These are phyloP conservation scores for Capsella bursapastoris DNA, from an alignment of 345 rosid species.

Conservation along the genomic window DNA sequence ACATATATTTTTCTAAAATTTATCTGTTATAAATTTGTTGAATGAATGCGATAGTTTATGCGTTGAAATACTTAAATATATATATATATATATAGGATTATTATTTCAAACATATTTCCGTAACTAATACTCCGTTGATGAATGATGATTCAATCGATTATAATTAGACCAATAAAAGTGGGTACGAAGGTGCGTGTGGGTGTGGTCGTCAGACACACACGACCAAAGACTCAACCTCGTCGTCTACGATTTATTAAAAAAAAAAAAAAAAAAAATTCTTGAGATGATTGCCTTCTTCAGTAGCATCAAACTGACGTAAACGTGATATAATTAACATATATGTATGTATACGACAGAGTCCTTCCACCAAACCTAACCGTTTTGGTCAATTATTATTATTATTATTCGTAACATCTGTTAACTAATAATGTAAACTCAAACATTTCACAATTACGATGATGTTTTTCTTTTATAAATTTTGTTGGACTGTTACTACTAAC, in stretches of 20 bases:
- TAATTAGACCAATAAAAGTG: no score
- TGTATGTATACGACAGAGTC: slow-evolving; percentile 13
- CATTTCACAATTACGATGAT: neutral
- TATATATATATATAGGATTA: no score
- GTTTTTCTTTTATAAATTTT: neutral
- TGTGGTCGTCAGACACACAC: slow-evolving; percentile 12
- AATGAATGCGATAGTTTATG: neutral
- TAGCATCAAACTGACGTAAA: slow-evolving; percentile 17
- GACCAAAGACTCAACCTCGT: slow-evolving; percentile 32
- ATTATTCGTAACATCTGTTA: slow-evolving; percentile 22
- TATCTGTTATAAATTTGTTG: neutral
- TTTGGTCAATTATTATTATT: slow-evolving; percentile 9
- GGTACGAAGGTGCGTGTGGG: slow-evolving; percentile 2
- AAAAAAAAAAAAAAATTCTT: neutral
- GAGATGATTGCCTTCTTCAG: neutral
- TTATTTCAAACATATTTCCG: neutral
- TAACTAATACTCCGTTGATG: neutral
- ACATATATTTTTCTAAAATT: no score
- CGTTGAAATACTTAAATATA: neutral
- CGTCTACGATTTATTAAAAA: neutral
- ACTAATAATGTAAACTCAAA: neutral
- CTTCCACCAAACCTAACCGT: slow-evolving; percentile 35
- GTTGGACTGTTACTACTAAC: neutral
- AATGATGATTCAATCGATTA: slow-evolving; percentile 1
- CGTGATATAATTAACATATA: neutral